Evolutionary conservation across 306 rosid genomes (phyloP).

Genomic region (Ammopiptanthus mongolicus): DNA sequence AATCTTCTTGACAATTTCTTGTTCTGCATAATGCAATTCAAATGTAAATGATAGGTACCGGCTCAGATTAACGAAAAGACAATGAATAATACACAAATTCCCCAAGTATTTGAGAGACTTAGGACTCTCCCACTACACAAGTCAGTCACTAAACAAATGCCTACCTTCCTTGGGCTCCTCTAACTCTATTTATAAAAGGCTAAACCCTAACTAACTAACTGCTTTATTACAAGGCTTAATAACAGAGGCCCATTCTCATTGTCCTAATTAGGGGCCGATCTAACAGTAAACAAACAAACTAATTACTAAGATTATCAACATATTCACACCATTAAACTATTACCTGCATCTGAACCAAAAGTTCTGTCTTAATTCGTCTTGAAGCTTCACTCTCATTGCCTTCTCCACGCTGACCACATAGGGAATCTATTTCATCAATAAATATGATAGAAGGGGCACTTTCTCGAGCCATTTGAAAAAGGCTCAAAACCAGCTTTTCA

Average conservation of each 20-base stretch:
- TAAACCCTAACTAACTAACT: no score
- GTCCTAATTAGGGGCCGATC: no score
- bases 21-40: constrained; percentile 14
- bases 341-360: constrained; percentile 99
- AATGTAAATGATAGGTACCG: neutral
- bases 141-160: no score
- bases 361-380: constrained; percentile 94
- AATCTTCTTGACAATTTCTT: neutral
- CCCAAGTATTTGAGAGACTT: no score
- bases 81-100: no score
- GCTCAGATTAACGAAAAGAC: no score
- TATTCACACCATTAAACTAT: constrained; percentile 20
- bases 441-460: constrained; percentile 95
- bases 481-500: constrained; percentile 93
- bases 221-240: no score
- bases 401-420: constrained; percentile 98
- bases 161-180: no score
- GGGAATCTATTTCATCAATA: constrained; percentile 91
- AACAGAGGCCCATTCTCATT: no score
- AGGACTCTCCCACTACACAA: no score
- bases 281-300: no score
- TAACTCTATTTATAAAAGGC: no score
- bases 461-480: constrained; percentile 97
- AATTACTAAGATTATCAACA: neutral
- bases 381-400: constrained; percentile 99